Conservation (phyloP, 1,139 yeast species). For the Yamadazyma triangularis region DNA sequence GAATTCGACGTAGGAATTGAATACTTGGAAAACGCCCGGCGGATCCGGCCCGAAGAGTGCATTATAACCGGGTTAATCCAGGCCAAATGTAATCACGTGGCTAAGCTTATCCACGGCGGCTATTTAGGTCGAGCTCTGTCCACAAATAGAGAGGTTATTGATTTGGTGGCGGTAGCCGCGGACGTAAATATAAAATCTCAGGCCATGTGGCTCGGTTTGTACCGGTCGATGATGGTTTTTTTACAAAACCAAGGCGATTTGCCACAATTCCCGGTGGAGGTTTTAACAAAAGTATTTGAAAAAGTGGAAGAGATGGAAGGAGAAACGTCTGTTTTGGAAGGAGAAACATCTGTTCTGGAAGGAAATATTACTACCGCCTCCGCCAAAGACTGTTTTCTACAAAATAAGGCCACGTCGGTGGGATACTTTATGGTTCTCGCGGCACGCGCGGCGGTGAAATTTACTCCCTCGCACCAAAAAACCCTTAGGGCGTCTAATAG, state of each 20-base stretch:
- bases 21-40: constrained; percentile 35
- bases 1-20: constrained; percentile 34
- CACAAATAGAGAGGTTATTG: constrained; percentile 42
- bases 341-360: constrained; percentile 9
- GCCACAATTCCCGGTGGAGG: constrained; percentile 41
- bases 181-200: constrained; percentile 33
- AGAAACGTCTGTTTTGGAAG: constrained; percentile 29
- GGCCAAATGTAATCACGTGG: constrained; percentile 52
- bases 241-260: constrained; percentile 40
- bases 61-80: constrained; percentile 56
- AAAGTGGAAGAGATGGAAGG: too few species aligned
- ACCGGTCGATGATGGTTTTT: constrained; percentile 47
- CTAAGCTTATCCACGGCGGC: constrained; percentile 52
- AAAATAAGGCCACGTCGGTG: constrained; percentile 10
- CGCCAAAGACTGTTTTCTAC: too few species aligned
- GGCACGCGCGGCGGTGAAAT: constrained; percentile 23
- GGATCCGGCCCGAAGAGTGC: constrained; percentile 49
- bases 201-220: constrained; percentile 51
- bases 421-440: constrained; percentile 22
- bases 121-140: constrained; percentile 57
- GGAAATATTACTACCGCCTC: too few species aligned
- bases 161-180: constrained; percentile 41
- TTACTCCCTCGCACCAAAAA: constrained; percentile 36
- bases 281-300: constrained; percentile 28
- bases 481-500: constrained; percentile 55